Conservation (phyloP, 495 filamentous ascomycete species). For the Cenococcum geophilum region DNA sequence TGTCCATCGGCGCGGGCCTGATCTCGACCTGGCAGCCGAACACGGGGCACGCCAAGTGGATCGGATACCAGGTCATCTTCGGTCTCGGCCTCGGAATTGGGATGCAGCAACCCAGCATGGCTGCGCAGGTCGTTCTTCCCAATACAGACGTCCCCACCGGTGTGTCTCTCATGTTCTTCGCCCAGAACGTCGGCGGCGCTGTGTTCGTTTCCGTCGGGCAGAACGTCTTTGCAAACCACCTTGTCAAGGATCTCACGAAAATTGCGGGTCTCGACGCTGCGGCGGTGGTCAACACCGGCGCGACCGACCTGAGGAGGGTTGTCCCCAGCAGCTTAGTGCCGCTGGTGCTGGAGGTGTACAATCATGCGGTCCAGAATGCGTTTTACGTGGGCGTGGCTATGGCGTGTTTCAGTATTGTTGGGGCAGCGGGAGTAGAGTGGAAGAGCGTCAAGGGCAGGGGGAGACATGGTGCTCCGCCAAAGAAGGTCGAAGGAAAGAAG, state of each 20-base stretch:
- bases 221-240: constrained; percentile 13
- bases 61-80: constrained; percentile 68
- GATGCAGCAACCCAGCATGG: constrained; percentile 60
- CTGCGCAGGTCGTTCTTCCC: constrained; percentile 9
- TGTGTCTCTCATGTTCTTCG: constrained; percentile 21
- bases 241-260: constrained; percentile 48
- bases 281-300: constrained; percentile 14
- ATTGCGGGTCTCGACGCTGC: constrained; percentile 10
- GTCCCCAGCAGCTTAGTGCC: constrained; percentile 12
- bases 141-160: constrained; percentile 13
- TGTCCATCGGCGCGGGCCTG: constrained; percentile 63
- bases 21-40: constrained; percentile 56
- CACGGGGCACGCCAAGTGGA: constrained; percentile 56
- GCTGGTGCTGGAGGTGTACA: constrained; percentile 16
- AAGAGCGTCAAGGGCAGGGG: constrained; percentile 12
- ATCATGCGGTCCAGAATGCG: constrained; percentile 10
- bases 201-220: constrained; percentile 20
- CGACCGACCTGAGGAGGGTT: constrained; percentile 16
- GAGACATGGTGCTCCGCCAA: not conserved
- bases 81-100: constrained; percentile 65
- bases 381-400: constrained; percentile 17
- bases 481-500: not conserved
- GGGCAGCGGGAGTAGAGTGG: constrained; percentile 20
- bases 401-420: constrained; percentile 12
- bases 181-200: constrained; percentile 21